Conservation (phyloP, 179 eudicot genomes). For the Nepenthes alata region DNA sequence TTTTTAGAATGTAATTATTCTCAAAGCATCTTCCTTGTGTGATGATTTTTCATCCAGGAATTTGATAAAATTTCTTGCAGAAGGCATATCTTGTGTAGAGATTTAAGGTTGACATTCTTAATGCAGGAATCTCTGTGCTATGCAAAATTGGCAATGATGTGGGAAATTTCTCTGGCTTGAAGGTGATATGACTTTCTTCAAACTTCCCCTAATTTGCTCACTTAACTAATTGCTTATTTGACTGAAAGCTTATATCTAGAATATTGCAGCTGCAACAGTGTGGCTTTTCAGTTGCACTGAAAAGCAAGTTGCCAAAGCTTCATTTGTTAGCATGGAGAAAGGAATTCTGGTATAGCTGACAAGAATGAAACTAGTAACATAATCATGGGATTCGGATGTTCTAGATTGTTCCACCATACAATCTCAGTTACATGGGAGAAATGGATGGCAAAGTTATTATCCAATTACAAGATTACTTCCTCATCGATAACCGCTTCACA, state of each 20-base stretch:
- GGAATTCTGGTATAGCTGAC: conserved; percentile 37
- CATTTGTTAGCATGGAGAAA: conserved; percentile 76
- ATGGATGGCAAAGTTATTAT: conserved; percentile 8
- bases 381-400: conserved; percentile 10
- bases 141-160: conserved; percentile 96
- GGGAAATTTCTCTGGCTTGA: conserved; percentile 85
- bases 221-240: too few species aligned
- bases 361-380: conserved; percentile 16
- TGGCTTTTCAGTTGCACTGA: conserved; percentile 13
- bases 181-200: conserved; percentile 33
- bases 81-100: conserved; percentile 90
- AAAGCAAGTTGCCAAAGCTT: conserved; percentile 31
- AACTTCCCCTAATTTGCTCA: too few species aligned
- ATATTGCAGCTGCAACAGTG: conserved; percentile 70
- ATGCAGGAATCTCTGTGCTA: conserved; percentile 97
- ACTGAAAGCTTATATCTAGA: too few species aligned
- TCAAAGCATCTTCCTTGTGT: conserved; percentile 3
- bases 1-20: too few species aligned
- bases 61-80: conserved; percentile 86
- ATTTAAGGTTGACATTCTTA: conserved; percentile 87
- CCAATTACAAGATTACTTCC: conserved; percentile 33
- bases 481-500: conserved; percentile 46
- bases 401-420: conserved; percentile 3
- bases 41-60: conserved; percentile 44
- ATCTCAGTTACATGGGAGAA: conserved; percentile 2